Base-by-base conservation (phyloP, 2,329 filamentous ascomycete genomes). In the Talaromyces sp. region DNA sequence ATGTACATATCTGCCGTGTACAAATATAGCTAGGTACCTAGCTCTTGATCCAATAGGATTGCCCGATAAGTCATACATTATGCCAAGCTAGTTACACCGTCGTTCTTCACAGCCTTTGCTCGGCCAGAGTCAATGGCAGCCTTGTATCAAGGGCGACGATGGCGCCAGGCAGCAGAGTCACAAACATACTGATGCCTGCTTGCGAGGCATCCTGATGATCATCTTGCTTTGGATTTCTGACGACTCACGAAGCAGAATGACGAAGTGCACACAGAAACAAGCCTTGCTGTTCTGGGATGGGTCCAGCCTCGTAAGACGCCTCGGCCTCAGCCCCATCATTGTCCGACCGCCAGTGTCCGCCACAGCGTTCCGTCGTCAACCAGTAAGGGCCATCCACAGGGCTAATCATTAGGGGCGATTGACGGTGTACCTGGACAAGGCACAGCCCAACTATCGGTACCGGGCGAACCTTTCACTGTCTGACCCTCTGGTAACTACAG, bases 301-400 rank as follows among this genome's bases (percentile, higher is more conserved):
- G 39, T 27, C 56, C 56, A 59, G 56, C 56, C 56, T 59, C 56
- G 56, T 37, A 31, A 41, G 15, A 31, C 37, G 56, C 56, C 56
- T 59, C 56, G 56, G 39, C 56, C 37, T 59, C 56, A 59, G 56
- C 56, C 56, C 56, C 56, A 59, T 59, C 19, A 33, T 59, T 59
- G 56, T 59, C 56, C 56, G 56, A 59, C 56, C 56, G 56, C 56
- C 56, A 43, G 54, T 31, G 22, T 58, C 54, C 37, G 54, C 56
- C 56, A 58, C 56, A 43, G 37, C 8, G 22, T 39, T 58, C 56
- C 17, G 15, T 25, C 17, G 17, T 33, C 52, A n/a, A 17, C 31
- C 31, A 37, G 39, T 56, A 56, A 37, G 31, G 31, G 27, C 17
- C 19, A n/a, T 13, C 27, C 11, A 3, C 10, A 15, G 31, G 50